phyloP scores from a whole-genome alignment of 1,139 yeast genomes.

The Blastobotrys apis region DNA sequence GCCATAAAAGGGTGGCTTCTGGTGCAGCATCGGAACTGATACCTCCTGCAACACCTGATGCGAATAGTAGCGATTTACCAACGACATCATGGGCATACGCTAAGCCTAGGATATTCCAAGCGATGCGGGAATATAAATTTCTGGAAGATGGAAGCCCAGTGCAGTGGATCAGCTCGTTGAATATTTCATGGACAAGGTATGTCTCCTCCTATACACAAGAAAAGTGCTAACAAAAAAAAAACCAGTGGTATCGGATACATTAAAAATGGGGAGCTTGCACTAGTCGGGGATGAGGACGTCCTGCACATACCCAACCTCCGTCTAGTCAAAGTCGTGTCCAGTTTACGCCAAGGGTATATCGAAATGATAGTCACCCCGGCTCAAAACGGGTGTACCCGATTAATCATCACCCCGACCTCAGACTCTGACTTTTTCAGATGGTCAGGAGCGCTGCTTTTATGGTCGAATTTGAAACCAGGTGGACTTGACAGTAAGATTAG shows the following conservation, averaged over 20 bases:
- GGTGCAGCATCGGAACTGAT: no score
- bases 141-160: conserved; percentile 22
- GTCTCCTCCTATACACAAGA: conserved; percentile 4
- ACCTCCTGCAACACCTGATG: neutral
- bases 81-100: conserved; percentile 6
- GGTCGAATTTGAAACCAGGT: conserved; percentile 26
- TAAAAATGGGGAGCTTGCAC: conserved; percentile 15
- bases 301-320: conserved; percentile 22
- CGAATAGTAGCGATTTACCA: conserved; percentile 1
- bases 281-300: conserved; percentile 13
- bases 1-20: no score
- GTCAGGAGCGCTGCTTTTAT: conserved; percentile 24
- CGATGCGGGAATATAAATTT: conserved; percentile 21
- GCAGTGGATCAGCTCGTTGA: conserved; percentile 23
- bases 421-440: conserved; percentile 25
- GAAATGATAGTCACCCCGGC: conserved; percentile 23
- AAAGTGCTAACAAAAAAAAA: conserved; percentile 4
- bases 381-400: conserved; percentile 18
- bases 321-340: conserved; percentile 21
- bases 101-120: conserved; percentile 11
- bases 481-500: conserved; percentile 25
- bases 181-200: conserved; percentile 19
- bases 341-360: conserved; percentile 22
- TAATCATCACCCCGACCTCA: conserved; percentile 23
- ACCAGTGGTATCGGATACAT: conserved; percentile 17